Base-by-base conservation (phyloP, 768 basidiomycete species). In the Leccinellum luteum region DNA sequence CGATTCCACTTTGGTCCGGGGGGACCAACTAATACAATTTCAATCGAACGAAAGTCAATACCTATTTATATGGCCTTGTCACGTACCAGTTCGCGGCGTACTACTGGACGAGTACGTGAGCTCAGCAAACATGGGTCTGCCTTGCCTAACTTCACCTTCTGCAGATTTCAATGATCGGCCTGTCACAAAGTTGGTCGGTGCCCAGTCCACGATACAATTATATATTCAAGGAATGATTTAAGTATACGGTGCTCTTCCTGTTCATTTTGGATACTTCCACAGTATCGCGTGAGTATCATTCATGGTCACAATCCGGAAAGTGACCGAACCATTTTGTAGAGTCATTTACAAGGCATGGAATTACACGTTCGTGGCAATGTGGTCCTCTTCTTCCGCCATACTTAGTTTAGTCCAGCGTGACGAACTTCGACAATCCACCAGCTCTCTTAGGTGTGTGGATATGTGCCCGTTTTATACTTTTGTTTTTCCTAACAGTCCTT, bases 271-370 rank as follows among this genome's bases (percentile, higher is more conserved):
- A 48, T 28, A 28, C 47, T 25, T 28, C 14, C 27, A 48, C 6
- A 48, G 15, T 15, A 6, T 28, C 6, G 27, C 47, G 27, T 48
- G 47, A 28, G 47, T 48, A 28, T 6, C 27, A 48, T 48, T 17
- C 2, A 48, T 15, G 7, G 6, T 7, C 6, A n/a, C 28, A 8
- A 0, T 31, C 30, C 30, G 30, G 30, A 31, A 12, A 31, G 30
- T 31, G 30, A 31, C 30, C 30, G 1, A 2, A 31, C 30, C 3
- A 31, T 31, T 31, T 31, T 7, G 8, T 25, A 65, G 64, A 13
- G 57, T 6, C 44, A 54, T 65, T 15, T 65, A 61, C 41, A 59
- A 61, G 59, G 64, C 60, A 10, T 65, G 60, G 62, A 17, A 45
- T 25, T 63, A 63, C 31, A 56, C 54, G 59, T 65, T 44, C 27